Evolutionary conservation across 78 protist species (phyloP).

Genomic region (Capsaspora owczarzaki): DNA sequence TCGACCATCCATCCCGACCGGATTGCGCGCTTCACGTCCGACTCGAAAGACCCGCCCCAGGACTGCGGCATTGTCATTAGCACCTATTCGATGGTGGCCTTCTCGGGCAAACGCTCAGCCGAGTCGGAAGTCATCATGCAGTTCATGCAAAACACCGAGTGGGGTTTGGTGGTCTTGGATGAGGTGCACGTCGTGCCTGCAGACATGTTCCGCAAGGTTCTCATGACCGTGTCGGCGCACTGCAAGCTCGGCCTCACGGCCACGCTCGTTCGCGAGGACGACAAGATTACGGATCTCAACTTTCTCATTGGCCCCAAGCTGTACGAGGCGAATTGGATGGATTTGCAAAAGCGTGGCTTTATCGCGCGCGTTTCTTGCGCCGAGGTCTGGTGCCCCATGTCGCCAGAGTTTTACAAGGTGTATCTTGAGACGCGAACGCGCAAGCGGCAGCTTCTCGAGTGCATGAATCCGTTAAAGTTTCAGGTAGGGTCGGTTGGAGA

Average conservation of each 20-base stretch:
- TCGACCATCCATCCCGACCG: constrained; percentile 34
- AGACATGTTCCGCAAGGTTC: constrained; percentile 41
- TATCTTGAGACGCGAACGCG: constrained; percentile 43
- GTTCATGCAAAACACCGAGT: constrained; percentile 40
- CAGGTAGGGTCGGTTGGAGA: no score
- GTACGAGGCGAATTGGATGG: constrained; percentile 99
- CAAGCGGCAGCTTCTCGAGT: constrained; percentile 48
- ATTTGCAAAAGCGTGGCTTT: constrained; percentile 66
- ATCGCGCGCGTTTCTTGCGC: constrained; percentile 65
- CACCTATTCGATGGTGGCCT: constrained; percentile 93
- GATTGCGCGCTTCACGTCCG: constrained; percentile 69
- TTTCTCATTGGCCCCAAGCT: constrained; percentile 98
- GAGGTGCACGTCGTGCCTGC: constrained; percentile 94
- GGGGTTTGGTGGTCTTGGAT: constrained; percentile 95
- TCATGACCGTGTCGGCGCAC: constrained; percentile 68
- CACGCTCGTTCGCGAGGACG: constrained; percentile 96
- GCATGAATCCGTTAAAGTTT: constrained; percentile 87
- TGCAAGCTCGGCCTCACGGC: constrained; percentile 97
- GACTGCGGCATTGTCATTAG: constrained; percentile 65
- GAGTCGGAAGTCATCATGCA: constrained; percentile 70
- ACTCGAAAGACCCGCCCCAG: constrained; percentile 34
- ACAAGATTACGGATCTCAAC: constrained; percentile 80
- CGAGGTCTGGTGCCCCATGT: constrained; percentile 92
- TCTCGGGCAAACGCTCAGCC: constrained; percentile 51
- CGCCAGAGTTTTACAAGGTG: constrained; percentile 63